These are phyloP conservation scores for Eucalyptus cloeziana DNA, from an alignment of 345 rosid species.

Conservation along the genomic window DNA sequence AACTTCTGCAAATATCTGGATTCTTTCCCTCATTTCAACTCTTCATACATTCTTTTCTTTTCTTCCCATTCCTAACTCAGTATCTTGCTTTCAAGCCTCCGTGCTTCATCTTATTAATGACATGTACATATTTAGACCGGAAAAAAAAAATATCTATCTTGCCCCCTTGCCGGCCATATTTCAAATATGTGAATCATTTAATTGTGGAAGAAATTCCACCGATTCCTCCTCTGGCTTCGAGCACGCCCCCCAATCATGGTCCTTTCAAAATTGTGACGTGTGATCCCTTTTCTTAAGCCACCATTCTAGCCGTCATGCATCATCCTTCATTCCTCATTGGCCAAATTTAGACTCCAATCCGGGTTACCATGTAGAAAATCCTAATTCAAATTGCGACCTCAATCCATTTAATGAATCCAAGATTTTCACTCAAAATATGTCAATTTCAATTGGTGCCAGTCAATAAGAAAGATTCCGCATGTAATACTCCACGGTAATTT, in stretches of 20 bases:
- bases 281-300: neutral
- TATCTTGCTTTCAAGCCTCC: neutral
- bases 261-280: neutral
- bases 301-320: neutral
- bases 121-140: no score
- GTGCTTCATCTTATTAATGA: no score
- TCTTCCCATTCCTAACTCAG: neutral
- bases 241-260: neutral
- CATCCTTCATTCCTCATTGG: neutral
- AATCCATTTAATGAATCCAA: neutral
- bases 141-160: neutral
- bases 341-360: neutral
- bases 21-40: neutral
- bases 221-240: neutral
- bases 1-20: neutral
- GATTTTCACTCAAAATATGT: neutral
- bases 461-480: no score
- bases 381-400: neutral
- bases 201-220: neutral
- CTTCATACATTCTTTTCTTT: neutral
- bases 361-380: neutral
- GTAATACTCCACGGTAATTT: neutral
- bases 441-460: neutral
- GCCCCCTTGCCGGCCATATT: neutral
- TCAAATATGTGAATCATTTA: neutral